Conservation (phyloP, 169 alveolate species). For the Perkinsus chesapeaki region DNA sequence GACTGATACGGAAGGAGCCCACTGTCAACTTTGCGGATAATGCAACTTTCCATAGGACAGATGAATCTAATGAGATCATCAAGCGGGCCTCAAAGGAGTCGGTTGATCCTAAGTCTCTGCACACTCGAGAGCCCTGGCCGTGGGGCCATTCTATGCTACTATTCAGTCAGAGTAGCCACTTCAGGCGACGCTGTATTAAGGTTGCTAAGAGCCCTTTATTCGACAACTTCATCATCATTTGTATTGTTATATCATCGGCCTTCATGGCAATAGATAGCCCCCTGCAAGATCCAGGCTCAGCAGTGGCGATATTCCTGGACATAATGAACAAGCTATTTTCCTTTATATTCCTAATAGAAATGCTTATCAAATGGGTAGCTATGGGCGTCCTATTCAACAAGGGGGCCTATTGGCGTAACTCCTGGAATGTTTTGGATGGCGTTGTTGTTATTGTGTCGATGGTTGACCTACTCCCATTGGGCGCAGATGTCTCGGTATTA, state of each 20-base stretch:
- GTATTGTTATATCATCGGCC: not conserved
- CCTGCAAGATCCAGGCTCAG: not conserved
- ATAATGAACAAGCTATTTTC: not conserved
- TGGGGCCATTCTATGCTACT: not conserved
- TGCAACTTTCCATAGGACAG: not conserved
- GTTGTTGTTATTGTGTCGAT: slow-evolving; percentile 18
- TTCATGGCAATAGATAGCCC: slow-evolving; percentile 11
- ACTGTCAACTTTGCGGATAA: not conserved
- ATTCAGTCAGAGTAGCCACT: too few species aligned
- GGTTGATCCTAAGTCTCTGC: not conserved
- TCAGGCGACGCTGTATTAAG: not conserved
- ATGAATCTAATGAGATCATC: not conserved
- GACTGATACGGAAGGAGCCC: not conserved
- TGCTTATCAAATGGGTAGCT: slow-evolving; percentile 12
- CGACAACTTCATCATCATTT: slow-evolving; percentile 8
- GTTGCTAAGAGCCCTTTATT: not conserved
- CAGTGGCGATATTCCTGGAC: not conserved
- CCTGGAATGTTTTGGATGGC: slow-evolving; percentile 29
- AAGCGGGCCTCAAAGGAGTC: not conserved
- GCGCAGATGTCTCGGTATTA: slow-evolving; percentile 3
- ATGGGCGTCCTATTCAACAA: not conserved
- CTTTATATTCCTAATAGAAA: not conserved
- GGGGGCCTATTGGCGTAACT: slow-evolving; percentile 23
- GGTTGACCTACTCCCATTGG: slow-evolving; percentile 10
- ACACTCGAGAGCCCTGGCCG: not conserved